A percentile compares a stretch with the other conserved stretches of the same genome.
phyloP scores from a whole-genome alignment of 148 eudicot species.

The Cornus controversa region DNA sequence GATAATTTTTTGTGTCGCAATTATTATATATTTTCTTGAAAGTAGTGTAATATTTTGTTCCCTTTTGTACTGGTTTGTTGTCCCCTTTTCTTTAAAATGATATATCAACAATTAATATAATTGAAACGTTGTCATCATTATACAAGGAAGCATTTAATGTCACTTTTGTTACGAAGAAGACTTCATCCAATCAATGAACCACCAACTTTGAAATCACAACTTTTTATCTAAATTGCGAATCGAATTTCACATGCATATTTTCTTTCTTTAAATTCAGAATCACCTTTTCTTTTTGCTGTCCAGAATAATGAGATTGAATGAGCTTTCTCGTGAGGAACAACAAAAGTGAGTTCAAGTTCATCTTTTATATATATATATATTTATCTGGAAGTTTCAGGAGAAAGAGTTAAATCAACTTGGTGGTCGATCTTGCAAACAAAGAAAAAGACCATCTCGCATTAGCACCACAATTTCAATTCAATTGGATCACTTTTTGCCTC shows the following conservation, averaged over 20 bases:
- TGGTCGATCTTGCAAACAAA: no score
- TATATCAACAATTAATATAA: no score
- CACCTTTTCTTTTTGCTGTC: neutral
- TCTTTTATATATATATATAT: no score
- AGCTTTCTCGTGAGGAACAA: neutral
- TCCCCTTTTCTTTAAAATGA: no score
- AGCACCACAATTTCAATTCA: neutral
- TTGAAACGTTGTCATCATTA: no score
- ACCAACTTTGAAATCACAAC: neutral
- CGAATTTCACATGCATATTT: slow-evolving; percentile 10
- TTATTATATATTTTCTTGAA: no score
- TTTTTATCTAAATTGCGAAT: neutral
- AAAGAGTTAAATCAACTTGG: neutral
- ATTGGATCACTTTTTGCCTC: neutral
- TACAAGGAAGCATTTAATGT: neutral
- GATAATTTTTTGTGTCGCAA: no score
- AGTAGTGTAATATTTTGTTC: no score
- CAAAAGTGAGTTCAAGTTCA: neutral
- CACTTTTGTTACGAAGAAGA: neutral
- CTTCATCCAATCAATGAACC: neutral
- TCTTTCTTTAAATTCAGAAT: neutral
- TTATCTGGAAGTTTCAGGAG: neutral
- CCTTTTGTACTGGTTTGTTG: no score
- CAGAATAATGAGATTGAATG: neutral
- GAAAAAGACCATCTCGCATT: no score